Base-by-base conservation (phyloP, 352 stramenopile species). In the Elongisporangium anandrum region DNA sequence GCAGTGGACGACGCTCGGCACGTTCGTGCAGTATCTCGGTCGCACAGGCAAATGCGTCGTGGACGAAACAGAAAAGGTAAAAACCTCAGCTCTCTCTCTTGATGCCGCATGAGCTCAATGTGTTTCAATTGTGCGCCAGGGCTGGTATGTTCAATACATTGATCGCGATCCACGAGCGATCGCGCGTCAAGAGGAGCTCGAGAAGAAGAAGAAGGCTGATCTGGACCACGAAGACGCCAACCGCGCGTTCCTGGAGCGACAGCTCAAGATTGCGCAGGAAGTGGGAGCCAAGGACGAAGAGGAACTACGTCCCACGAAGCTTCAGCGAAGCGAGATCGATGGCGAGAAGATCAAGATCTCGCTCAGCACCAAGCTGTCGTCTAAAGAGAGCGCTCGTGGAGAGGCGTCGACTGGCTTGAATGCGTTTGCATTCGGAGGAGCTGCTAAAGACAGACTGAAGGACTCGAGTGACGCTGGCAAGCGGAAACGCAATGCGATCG, bases 21-120 rank as follows among this genome's bases (percentile, higher is more conserved):
- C 89, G 47, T 99, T 99, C 78, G 92, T 99, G 15, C 95, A 99
- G 81, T 99, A 99, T 73, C 83, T 99, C 23, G 97, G 97, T 2
- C 97, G 97, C 64, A 98, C 82, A 24, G 96, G 97, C 58, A 98
- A 98, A 63, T 98, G 88, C 64, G 71, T 97, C 1, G 97, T 99
- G 26, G 97, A 99, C 66, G 96, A 99, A 73, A 99, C 96, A 13
- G 97, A 99, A 64, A 97, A 98, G 64, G 69, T 59, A 13, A 16
- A 12, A 4, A 47, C 13, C 45, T 50, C 41, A 47, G 52, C 39
- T n/a, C 15, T 52, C 17, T 19, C 23, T 12, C 17, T 56, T 29
- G 29, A 41, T 63, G 5, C 6, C 49, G 0, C 58, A 4, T 51
- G 49, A 15, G 49, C 54, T 60, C 19, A 57, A 47, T 17, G 21